Conservation (phyloP, 1,284 basidiomycete genomes). For the Fomitopsis pinicola region DNA sequence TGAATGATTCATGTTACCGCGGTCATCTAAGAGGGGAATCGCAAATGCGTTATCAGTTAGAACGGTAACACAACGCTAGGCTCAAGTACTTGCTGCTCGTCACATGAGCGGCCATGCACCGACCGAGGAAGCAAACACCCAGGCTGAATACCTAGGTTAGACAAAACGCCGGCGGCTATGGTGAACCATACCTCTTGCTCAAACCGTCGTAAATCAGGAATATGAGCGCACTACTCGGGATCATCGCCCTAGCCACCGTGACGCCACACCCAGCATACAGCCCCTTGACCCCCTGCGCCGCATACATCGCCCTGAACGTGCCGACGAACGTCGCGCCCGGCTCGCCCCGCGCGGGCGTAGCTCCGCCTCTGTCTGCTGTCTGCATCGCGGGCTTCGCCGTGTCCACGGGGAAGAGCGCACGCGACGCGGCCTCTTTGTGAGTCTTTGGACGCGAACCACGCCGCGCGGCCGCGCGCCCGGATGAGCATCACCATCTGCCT, state of each 20-base stretch:
- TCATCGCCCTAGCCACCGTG: conserved; percentile 82
- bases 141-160: background rate
- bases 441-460: conserved; percentile 72
- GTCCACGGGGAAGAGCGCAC: conserved; percentile 90
- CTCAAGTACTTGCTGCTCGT: no score
- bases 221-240: conserved; percentile 89
- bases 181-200: conserved; percentile 42
- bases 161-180: background rate
- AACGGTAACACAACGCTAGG: no score
- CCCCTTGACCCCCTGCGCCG: conserved; percentile 74
- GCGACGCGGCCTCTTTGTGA: conserved; percentile 73
- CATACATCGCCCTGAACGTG: conserved; percentile 76
- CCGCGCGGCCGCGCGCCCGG: conserved; percentile 80
- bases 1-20: no score
- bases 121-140: no score
- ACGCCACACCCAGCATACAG: conserved; percentile 96
- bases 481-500: conserved; percentile 85
- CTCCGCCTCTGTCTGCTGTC: conserved; percentile 92
- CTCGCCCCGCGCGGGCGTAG: conserved; percentile 50
- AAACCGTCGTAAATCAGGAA: conserved; percentile 88
- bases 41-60: no score
- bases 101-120: no score
- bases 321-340: conserved; percentile 56
- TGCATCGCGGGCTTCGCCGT: conserved; percentile 95
- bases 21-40: no score